A percentile compares a stretch with the other conserved stretches of the same genome.
Conservation (phyloP, 164 flowering plant genomes). For the Dillenia turbinata region DNA sequence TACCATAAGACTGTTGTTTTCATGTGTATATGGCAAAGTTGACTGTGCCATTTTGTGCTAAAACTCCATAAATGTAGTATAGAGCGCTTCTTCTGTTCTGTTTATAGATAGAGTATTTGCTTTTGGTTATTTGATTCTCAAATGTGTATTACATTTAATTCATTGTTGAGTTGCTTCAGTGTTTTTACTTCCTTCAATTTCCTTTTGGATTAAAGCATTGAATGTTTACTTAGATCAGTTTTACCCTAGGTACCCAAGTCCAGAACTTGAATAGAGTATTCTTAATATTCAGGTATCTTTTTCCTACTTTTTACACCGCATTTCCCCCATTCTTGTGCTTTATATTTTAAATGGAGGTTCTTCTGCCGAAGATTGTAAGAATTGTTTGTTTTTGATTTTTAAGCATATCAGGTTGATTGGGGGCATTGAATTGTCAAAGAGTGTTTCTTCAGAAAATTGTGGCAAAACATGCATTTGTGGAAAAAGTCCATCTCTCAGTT, state of each 20-base stretch:
- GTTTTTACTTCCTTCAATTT: constrained; percentile 6
- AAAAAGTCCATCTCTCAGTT: too few species aligned
- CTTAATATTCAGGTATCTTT: too few species aligned
- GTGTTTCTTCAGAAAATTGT: too few species aligned
- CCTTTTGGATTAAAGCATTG: constrained; percentile 27
- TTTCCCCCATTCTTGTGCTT: too few species aligned
- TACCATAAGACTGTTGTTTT: constrained; percentile 26
- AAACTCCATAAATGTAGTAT: constrained; percentile 19
- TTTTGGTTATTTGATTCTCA: too few species aligned
- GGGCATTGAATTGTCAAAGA: too few species aligned
- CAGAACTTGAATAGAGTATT: not conserved
- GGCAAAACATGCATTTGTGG: too few species aligned
- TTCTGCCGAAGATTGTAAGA: too few species aligned
- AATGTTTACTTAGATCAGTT: constrained; percentile 24
- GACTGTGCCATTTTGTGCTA: constrained; percentile 28
- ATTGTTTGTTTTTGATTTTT: too few species aligned
- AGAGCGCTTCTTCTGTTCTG: constrained; percentile 26
- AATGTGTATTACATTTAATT: constrained; percentile 18
- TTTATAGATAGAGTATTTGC: constrained; percentile 15
- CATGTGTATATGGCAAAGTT: constrained; percentile 25
- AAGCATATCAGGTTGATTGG: too few species aligned
- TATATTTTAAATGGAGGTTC: too few species aligned
- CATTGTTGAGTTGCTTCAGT: constrained; percentile 26
- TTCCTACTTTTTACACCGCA: too few species aligned
- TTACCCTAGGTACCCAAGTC: constrained; percentile 21